Evolutionary conservation across 2,329 filamentous ascomycete genomes (phyloP).

Genomic region (Aspergillus calidoustus): DNA sequence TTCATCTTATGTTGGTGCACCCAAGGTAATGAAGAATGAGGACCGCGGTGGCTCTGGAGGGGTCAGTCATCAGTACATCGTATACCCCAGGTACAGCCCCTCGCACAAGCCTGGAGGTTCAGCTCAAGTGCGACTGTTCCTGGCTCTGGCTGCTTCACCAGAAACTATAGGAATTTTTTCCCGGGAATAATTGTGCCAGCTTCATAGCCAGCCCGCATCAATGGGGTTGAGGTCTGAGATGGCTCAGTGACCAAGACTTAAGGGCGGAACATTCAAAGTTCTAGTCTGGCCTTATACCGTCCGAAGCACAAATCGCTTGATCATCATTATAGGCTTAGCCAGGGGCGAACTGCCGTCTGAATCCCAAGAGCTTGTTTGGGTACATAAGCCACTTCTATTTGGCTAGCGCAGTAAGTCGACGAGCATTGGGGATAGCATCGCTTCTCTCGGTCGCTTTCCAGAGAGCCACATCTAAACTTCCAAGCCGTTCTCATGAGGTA

Average conservation of each 20-base stretch:
- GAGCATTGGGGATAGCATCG: background rate
- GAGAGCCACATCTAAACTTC: background rate
- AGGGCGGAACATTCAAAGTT: background rate
- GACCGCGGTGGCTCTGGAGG: constrained; percentile 23
- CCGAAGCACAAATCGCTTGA: background rate
- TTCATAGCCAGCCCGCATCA: background rate
- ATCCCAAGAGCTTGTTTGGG: background rate
- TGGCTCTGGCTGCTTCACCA: background rate
- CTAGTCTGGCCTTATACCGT: background rate
- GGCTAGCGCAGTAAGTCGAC: background rate
- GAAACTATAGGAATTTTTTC: background rate
- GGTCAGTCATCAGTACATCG: constrained; percentile 6
- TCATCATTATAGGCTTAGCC: background rate
- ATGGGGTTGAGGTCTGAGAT: background rate
- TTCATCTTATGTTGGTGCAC: background rate
- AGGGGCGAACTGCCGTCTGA: background rate
- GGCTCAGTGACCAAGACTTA: too few species aligned
- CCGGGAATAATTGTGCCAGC: background rate
- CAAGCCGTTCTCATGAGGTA: background rate
- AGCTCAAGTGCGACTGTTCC: background rate
- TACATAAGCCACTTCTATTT: background rate
- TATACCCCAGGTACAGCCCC: background rate
- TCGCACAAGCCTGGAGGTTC: background rate
- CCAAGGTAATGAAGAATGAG: background rate
- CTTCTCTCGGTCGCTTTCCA: background rate